phyloP scores from a whole-genome alignment of 257 asterid species.

The Nicotiana attenuata region DNA sequence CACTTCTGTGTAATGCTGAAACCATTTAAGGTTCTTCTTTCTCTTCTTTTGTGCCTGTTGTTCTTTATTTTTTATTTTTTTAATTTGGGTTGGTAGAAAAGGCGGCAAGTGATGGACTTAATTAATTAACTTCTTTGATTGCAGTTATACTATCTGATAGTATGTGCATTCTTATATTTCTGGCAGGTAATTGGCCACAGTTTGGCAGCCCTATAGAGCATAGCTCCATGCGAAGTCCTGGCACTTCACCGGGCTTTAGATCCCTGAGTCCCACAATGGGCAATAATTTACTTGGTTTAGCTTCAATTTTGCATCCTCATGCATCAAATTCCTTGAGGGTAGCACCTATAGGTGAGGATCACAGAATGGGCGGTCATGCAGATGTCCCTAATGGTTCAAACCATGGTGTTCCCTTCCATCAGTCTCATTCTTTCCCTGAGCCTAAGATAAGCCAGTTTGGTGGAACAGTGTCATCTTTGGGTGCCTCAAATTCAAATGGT shows the following conservation, averaged over 20 bases:
- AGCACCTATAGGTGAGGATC: constrained; percentile 39
- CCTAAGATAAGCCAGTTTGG: constrained; percentile 32
- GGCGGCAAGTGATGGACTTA: neutral
- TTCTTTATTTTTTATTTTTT: constrained; percentile 6
- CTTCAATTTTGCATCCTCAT: constrained; percentile 47
- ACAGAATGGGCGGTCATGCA: constrained; percentile 14
- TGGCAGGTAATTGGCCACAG: constrained; percentile 58
- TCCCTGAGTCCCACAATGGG: constrained; percentile 34
- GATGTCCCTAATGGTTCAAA: constrained; percentile 23
- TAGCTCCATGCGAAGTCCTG: constrained; percentile 32
- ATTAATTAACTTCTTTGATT: neutral
- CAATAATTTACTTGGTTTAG: constrained; percentile 45
- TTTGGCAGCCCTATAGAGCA: constrained; percentile 50
- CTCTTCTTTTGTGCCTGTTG: constrained; percentile 12
- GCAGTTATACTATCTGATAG: neutral
- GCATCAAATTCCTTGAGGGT: constrained; percentile 25
- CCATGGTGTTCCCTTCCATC: constrained; percentile 26
- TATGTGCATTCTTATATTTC: neutral
- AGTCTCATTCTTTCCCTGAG: constrained; percentile 47
- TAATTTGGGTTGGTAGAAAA: neutral
- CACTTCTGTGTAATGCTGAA: neutral
- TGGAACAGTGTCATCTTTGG: constrained; percentile 35
- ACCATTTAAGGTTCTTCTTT: neutral
- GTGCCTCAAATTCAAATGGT: constrained; percentile 39
- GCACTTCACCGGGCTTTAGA: constrained; percentile 36